Base-by-base conservation (phyloP, 352 stramenopile species). In the Pythium biforme region DNA sequence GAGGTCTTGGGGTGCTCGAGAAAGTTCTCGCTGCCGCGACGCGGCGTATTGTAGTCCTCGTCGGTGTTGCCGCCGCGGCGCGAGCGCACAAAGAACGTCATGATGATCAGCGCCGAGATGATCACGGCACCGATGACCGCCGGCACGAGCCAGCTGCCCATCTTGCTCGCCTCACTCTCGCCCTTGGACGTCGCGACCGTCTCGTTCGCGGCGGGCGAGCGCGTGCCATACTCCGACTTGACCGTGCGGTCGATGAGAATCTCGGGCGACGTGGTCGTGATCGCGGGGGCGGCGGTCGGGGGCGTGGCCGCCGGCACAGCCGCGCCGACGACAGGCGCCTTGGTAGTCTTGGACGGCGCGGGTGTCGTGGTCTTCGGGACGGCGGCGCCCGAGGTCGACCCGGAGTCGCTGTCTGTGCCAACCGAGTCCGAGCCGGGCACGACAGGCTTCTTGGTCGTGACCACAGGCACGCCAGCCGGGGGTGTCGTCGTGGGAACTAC, bases 51-150 rank as follows among this genome's bases (percentile, higher is more conserved):
- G 25, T 88, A 73, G 26, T 85, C 76, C 39, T 81, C 72, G 34
- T 81, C 72, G 26, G 84, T 71, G 17, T 58, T 49, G 55, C 74
- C 29, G 31, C 46, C 34, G 22, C 31, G 74, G 40, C 68, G 73
- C 20, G 64, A 76, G 31, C 75, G 76, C 58, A 90, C 77, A 68
- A 82, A 90, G 70, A 82, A 87, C 27, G 74, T 81, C 49, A 90
- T 82, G 57, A 90, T 64, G 4, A 84, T 39, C 26, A 90, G 57
- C 7, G 77, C 78, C 4, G 74, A 47, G 46, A 90, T 67, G 41
- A 90, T 72, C 3, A 88, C 76, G 2, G 73, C 72, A 17, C 73
- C 81, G 33, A 90, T 81, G 19, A 90, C 69, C 17, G 78, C 65
- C 0, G 81, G 81, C 53, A 87, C 79, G 48, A 90, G 67, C 78